Evolutionary conservation across 1,139 yeast species (phyloP), one percentile per base, ranked within the genome.

Genomic region (Hyphopichia wangnamkhiaoensis): DNA sequence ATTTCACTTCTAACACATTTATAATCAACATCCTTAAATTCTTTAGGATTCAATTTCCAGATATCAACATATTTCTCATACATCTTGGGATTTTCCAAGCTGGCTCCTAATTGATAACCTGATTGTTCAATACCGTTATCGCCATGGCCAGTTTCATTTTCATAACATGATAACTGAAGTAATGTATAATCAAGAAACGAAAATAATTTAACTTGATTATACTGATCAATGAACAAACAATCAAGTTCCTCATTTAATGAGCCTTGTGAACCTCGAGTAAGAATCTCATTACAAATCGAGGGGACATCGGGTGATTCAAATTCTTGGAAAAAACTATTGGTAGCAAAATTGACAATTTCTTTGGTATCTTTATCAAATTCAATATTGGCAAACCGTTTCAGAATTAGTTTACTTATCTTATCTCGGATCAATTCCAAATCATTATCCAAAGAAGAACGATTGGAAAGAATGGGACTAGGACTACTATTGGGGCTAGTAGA

Each of bases 241-340:
- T 43, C 46, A 13, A 43, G 33, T 16, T 38, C 43, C 27, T 41
- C 43, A 10, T 24, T n/a, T 16, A 43, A 32, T 24, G 37, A 17
- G 23, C 38, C 41, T 9, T 43, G 34, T 12, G 35, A 33, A 5
- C 34, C 43, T 19, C 25, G 21, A 8, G 31, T 33, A 14, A 41
- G 33, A 1, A 43, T 31, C 16, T 43, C 40, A 27, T 41, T 39
- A 23, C 41, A 41, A 16, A 43, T 39, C 9, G 41, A 28, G 3
- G 37, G 13, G 7, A 41, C 20, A 21, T 43, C 43, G 8, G 38
- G 35, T 6, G 37, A 24, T 23, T 41, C 43, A 20, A 38, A 37
- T n/a, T 41, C 43, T 24, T 43, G 46, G 4, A 43, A 30, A 26
- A 37, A 31, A 9, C 33, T 31, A 30, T 43, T 43, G 2, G 35